Conservation (phyloP, 139 green algal genomes). For the Closterium sp. region DNA sequence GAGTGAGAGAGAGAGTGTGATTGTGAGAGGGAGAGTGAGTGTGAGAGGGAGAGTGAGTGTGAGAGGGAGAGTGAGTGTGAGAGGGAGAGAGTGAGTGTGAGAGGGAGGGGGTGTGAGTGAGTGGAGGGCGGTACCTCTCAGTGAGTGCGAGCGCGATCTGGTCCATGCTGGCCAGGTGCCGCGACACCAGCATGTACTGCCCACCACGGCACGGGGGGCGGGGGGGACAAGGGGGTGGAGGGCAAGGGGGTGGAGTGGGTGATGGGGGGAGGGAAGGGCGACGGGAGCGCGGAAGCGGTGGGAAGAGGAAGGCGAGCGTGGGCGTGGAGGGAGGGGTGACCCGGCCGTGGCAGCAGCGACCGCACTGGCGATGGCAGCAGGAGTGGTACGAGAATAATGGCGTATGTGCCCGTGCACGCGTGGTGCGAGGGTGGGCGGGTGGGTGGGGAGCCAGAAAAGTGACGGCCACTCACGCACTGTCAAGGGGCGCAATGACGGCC, state of each 20-base stretch:
- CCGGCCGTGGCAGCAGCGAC: no score
- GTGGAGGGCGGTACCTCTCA: neutral
- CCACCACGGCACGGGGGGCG: no score
- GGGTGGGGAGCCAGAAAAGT: no score
- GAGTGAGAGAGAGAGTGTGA: slow-evolving; percentile 1
- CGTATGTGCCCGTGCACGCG: no score
- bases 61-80: neutral
- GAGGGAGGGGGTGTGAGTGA: neutral
- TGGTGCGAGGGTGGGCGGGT: no score
- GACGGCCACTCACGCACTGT: no score
- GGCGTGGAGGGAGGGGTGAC: no score
- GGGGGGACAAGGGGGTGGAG: no score
- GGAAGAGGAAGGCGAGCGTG: neutral
- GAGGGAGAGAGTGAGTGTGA: neutral
- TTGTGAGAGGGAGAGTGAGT: neutral
- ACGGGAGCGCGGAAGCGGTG: neutral
- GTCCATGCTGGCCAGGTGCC: slow-evolving; percentile 4
- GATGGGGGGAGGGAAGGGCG: neutral
- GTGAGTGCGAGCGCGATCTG: neutral
- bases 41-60: neutral
- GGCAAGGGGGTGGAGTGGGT: neutral
- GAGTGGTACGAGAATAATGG: no score
- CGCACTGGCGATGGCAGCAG: no score
- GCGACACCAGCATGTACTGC: slow-evolving; percentile 1
- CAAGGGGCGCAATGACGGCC: no score